These are phyloP conservation scores for Starmerella tilneyi DNA, from an alignment of 805 yeast genomes.

Conservation along the genomic window DNA sequence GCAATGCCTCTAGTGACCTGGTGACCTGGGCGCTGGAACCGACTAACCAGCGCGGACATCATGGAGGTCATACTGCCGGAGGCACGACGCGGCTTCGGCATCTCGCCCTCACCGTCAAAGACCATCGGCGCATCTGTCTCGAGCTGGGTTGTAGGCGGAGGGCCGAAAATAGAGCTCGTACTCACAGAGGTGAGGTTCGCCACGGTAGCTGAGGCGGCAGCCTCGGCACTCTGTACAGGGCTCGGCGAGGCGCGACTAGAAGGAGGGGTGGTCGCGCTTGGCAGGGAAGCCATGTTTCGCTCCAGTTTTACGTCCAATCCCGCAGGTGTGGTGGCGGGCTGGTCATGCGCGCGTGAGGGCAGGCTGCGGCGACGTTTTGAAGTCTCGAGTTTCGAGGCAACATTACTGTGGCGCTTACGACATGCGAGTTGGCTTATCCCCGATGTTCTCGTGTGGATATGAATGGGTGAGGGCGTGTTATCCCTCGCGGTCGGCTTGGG, in stretches of 20 bases:
- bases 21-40: neutral
- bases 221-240: neutral
- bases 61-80: slow-evolving; percentile 2
- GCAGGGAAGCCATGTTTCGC: no score
- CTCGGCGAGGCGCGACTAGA: neutral
- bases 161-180: slow-evolving; percentile 16
- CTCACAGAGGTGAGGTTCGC: slow-evolving; percentile 7
- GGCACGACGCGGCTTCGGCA: neutral
- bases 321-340: neutral
- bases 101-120: neutral
- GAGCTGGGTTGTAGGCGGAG: slow-evolving; percentile 1
- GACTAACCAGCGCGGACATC: slow-evolving; percentile 2
- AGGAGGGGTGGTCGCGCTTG: neutral
- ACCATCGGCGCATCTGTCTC: neutral
- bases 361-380: slow-evolving; percentile 8
- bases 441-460: slow-evolving; percentile 18
- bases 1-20: neutral
- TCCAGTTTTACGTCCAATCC: no score
- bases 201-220: no score
- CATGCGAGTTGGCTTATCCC: slow-evolving; percentile 4
- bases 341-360: neutral
- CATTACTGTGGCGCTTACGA: slow-evolving; percentile 5
- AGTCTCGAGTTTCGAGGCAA: slow-evolving; percentile 1
- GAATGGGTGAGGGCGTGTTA: slow-evolving; percentile 11
- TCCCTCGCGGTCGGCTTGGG: slow-evolving; percentile 27